These are phyloP conservation scores for Xylariaceae sp. DNA, from an alignment of 2,329 filamentous ascomycete genomes.

Conservation along the genomic window DNA sequence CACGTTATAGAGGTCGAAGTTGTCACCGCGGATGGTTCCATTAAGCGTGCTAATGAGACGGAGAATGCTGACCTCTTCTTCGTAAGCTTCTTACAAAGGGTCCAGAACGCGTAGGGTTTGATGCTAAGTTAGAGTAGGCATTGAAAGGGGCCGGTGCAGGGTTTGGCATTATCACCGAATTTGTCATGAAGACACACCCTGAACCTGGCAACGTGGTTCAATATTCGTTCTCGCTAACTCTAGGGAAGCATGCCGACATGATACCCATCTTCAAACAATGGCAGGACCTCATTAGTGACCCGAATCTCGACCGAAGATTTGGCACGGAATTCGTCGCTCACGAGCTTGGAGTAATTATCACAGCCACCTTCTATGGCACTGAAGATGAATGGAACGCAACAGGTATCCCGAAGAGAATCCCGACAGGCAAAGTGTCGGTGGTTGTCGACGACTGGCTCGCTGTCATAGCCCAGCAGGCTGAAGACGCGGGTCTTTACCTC, in stretches of 20 bases:
- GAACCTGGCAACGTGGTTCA: constrained; percentile 62
- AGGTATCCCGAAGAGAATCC: constrained; percentile 56
- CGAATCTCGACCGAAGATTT: constrained; percentile 63
- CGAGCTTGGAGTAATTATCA: constrained; percentile 60
- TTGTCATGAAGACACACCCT: constrained; percentile 60
- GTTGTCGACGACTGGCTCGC: constrained; percentile 68
- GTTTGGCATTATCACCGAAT: constrained; percentile 64
- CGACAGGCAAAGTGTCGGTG: constrained; percentile 49
- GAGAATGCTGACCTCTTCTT: constrained; percentile 62
- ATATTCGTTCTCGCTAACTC: constrained; percentile 61
- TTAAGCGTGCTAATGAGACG: constrained; percentile 53
- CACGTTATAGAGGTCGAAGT: constrained; percentile 61
- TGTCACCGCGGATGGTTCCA: constrained; percentile 60
- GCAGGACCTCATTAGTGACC: constrained; percentile 62
- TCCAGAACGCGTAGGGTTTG: neutral
- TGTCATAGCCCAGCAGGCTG: constrained; percentile 58
- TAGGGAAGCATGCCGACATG: constrained; percentile 54
- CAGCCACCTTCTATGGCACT: constrained; percentile 66
- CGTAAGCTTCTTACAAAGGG: constrained; percentile 35
- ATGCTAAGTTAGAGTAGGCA: constrained; percentile 42
- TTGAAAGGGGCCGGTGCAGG: constrained; percentile 62
- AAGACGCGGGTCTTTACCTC: constrained; percentile 54
- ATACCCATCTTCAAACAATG: constrained; percentile 60
- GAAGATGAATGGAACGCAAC: constrained; percentile 59
- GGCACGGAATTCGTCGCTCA: constrained; percentile 61